phyloP scores from a whole-genome alignment of 805 yeast genomes.

The Hanseniaspora meyeri region DNA sequence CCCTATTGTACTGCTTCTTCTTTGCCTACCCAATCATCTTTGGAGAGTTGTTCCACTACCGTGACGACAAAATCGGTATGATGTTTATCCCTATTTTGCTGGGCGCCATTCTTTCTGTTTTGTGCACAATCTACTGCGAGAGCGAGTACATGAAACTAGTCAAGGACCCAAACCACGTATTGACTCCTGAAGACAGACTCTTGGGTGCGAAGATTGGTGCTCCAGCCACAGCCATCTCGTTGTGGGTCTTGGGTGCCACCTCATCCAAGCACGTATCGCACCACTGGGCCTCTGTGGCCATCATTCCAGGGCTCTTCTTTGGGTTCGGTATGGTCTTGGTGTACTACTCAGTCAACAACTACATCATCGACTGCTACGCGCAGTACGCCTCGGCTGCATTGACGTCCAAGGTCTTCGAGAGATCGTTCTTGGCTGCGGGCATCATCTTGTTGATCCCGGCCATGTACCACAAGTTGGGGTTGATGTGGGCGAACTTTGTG shows the following conservation, averaged over 20 bases:
- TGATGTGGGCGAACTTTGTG: slow-evolving; percentile 72
- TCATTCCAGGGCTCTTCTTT: slow-evolving; percentile 64
- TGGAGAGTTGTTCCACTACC: slow-evolving; percentile 58
- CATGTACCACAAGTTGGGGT: slow-evolving; percentile 62
- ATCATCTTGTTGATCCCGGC: slow-evolving; percentile 72
- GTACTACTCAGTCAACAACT: slow-evolving; percentile 65
- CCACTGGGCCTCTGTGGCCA: slow-evolving; percentile 56
- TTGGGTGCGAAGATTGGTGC: slow-evolving; percentile 74
- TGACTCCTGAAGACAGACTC: slow-evolving; percentile 65
- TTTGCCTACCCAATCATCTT: slow-evolving; percentile 91
- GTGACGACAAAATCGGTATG: slow-evolving; percentile 68
- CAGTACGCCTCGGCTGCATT: slow-evolving; percentile 69
- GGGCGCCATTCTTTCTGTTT: slow-evolving; percentile 66
- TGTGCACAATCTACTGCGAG: slow-evolving; percentile 67
- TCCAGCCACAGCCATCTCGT: slow-evolving; percentile 68
- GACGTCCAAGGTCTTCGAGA: slow-evolving; percentile 67
- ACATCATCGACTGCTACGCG: slow-evolving; percentile 82
- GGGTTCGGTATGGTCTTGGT: slow-evolving; percentile 70
- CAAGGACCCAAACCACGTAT: slow-evolving; percentile 31
- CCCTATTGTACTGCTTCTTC: slow-evolving; percentile 85
- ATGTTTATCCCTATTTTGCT: slow-evolving; percentile 84
- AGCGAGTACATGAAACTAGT: slow-evolving; percentile 41
- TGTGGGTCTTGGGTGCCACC: slow-evolving; percentile 73
- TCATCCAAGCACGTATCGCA: slow-evolving; percentile 48
- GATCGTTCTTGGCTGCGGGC: slow-evolving; percentile 59